Evolutionary conservation across 2,329 filamentous ascomycete genomes (phyloP).

Genomic region (Ophiosphaerella narmari): DNA sequence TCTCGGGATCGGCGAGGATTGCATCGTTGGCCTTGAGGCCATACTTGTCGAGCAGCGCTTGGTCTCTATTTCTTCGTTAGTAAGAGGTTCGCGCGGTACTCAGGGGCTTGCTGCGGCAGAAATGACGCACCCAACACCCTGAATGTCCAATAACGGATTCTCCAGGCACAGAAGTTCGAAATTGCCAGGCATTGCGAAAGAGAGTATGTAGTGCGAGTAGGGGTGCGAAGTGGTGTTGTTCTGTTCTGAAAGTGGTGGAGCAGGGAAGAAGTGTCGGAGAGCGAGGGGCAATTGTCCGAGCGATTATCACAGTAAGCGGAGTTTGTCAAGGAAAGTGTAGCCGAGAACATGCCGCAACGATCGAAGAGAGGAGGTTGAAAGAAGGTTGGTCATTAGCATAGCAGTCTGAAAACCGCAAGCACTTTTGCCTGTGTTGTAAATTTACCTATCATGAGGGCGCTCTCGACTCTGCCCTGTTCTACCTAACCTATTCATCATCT

Average conservation of each 20-base stretch:
- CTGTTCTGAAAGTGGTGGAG: conserved; percentile 18
- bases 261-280: conserved; percentile 16
- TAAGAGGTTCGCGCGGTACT: conserved; percentile 16
- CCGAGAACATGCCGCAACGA: background rate
- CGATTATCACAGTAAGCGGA: background rate
- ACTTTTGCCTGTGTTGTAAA: conserved; percentile 4
- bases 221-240: conserved; percentile 16
- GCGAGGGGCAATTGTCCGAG: conserved; percentile 10
- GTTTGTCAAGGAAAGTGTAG: background rate
- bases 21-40: conserved; percentile 94
- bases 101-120: conserved; percentile 1
- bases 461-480: background rate
- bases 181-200: conserved; percentile 73
- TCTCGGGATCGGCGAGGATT: conserved; percentile 83
- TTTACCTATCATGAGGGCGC: background rate
- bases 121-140: conserved; percentile 68
- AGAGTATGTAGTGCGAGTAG: conserved; percentile 7
- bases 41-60: conserved; percentile 89
- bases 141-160: conserved; percentile 98
- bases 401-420: background rate
- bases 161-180: conserved; percentile 91
- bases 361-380: background rate
- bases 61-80: conserved; percentile 62
- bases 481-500: background rate
- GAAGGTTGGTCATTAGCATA: background rate